Percentiles rank a stretch among this genome's conserved stretches.
Conservation (phyloP, 2,329 filamentous ascomycete genomes). For the Botrytis galanthina region DNA sequence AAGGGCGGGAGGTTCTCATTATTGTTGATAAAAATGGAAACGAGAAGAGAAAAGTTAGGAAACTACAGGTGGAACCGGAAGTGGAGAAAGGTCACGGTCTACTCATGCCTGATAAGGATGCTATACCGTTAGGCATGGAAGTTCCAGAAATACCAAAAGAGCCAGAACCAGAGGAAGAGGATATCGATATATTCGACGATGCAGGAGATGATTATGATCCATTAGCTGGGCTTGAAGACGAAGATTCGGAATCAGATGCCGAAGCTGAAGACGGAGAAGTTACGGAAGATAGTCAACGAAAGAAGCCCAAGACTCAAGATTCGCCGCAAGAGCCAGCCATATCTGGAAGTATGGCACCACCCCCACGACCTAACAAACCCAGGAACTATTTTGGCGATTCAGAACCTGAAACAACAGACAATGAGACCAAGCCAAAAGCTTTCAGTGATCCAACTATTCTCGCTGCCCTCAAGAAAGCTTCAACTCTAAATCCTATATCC, state of each 20-base stretch:
- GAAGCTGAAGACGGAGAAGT: constrained; percentile 48
- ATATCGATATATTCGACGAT: constrained; percentile 65
- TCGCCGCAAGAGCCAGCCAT: constrained; percentile 18
- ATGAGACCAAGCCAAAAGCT: constrained; percentile 46
- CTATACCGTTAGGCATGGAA: constrained; percentile 62
- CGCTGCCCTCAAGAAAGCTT: constrained; percentile 83
- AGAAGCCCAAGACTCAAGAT: constrained; percentile 23
- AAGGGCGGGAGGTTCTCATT: constrained; percentile 62
- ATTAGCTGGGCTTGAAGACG: constrained; percentile 54
- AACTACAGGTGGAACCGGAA: constrained; percentile 45
- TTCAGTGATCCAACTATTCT: constrained; percentile 75
- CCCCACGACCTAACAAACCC: constrained; percentile 43
- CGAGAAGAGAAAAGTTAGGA: constrained; percentile 63
- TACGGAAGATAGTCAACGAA: constrained; percentile 34
- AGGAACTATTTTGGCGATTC: constrained; percentile 64
- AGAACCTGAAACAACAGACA: constrained; percentile 44
- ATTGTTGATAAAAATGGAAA: constrained; percentile 65
- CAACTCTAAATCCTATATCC: constrained; percentile 54
- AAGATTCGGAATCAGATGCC: constrained; percentile 38
- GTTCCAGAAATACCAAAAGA: constrained; percentile 55
- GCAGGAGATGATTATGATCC: constrained; percentile 67
- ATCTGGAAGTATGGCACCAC: constrained; percentile 45
- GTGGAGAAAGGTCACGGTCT: constrained; percentile 44
- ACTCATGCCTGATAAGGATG: constrained; percentile 53
- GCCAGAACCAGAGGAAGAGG: constrained; percentile 51